Evolutionary conservation across 2,329 filamentous ascomycete genomes (phyloP).

Genomic region (Didymella exigua): DNA sequence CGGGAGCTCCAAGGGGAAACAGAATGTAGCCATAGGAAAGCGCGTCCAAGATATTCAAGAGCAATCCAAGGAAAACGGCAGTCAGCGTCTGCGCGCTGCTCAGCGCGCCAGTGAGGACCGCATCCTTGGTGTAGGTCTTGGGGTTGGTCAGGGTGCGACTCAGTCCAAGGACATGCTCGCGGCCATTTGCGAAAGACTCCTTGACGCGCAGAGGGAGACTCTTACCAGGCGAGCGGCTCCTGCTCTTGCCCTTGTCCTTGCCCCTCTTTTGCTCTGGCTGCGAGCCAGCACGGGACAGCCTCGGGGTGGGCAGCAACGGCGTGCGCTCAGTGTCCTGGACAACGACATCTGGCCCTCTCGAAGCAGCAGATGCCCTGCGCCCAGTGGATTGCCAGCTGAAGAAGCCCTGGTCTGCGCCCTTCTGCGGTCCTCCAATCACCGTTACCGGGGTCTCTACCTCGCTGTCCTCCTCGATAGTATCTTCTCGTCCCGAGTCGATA

Average conservation of each 20-base stretch:
- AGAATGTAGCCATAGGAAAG: slow-evolving; percentile 90
- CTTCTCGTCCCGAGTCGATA: slow-evolving; percentile 47
- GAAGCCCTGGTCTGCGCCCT: slow-evolving; percentile 23
- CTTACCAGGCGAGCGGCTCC: slow-evolving; percentile 31
- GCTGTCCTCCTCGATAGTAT: slow-evolving; percentile 66
- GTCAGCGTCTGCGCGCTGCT: slow-evolving; percentile 75
- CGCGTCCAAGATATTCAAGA: slow-evolving; percentile 93
- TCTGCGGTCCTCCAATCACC: slow-evolving; percentile 28
- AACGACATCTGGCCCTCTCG: slow-evolving; percentile 28
- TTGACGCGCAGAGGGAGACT: slow-evolving; percentile 25
- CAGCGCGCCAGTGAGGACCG: slow-evolving; percentile 67
- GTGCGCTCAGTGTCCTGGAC: slow-evolving; percentile 44
- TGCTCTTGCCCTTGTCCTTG: slow-evolving; percentile 15
- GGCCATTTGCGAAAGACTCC: slow-evolving; percentile 24
- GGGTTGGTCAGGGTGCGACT: slow-evolving; percentile 59
- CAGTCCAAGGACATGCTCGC: slow-evolving; percentile 28
- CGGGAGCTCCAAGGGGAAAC: slow-evolving; percentile 84
- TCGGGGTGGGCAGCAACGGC: slow-evolving; percentile 47
- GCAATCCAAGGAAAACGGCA: slow-evolving; percentile 82
- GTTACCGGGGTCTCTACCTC: slow-evolving; percentile 61
- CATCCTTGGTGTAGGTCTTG: slow-evolving; percentile 72
- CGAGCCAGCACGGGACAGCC: slow-evolving; percentile 33
- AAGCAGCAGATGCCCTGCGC: slow-evolving; percentile 1
- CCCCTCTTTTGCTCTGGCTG: slow-evolving; percentile 23
- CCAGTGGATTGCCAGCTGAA: slow-evolving; percentile 25